Percentiles rank a stretch among this genome's conserved stretches.
These are phyloP conservation scores for Oxytropis ochrocephala DNA, from an alignment of 306 rosid genomes.

Conservation along the genomic window DNA sequence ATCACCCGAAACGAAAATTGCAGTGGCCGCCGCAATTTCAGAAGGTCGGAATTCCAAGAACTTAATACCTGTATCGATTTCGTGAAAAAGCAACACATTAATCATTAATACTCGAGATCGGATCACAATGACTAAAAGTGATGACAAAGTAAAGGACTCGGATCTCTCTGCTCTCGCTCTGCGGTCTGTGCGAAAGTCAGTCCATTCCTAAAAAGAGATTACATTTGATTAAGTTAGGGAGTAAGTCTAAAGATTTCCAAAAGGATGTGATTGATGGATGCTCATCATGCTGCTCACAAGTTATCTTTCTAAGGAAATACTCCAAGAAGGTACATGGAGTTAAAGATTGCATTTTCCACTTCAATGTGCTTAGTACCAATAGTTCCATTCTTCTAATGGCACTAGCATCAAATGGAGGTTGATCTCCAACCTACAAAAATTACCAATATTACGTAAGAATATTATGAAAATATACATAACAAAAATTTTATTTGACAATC, in stretches of 20 bases:
- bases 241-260: constrained; percentile 36
- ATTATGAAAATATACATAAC: background rate
- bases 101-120: constrained; percentile 24
- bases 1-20: constrained; percentile 47
- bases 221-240: constrained; percentile 48
- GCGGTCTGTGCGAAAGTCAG: too few species aligned
- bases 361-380: constrained; percentile 47
- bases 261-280: constrained; percentile 19
- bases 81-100: constrained; percentile 24
- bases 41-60: constrained; percentile 86
- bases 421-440: constrained; percentile 47
- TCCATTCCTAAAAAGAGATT: too few species aligned
- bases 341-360: constrained; percentile 70
- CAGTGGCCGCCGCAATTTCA: constrained; percentile 80
- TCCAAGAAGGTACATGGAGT: constrained; percentile 66
- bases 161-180: too few species aligned
- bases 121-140: background rate
- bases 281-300: constrained; percentile 9
- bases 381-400: constrained; percentile 62
- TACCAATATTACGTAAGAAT: background rate
- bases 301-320: constrained; percentile 49
- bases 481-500: constrained; percentile 4
- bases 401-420: constrained; percentile 47
- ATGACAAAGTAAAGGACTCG: background rate
- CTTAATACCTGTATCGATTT: constrained; percentile 60